phyloP scores from a whole-genome alignment of 306 rosid genomes.

The Pyrus betulifolia region DNA sequence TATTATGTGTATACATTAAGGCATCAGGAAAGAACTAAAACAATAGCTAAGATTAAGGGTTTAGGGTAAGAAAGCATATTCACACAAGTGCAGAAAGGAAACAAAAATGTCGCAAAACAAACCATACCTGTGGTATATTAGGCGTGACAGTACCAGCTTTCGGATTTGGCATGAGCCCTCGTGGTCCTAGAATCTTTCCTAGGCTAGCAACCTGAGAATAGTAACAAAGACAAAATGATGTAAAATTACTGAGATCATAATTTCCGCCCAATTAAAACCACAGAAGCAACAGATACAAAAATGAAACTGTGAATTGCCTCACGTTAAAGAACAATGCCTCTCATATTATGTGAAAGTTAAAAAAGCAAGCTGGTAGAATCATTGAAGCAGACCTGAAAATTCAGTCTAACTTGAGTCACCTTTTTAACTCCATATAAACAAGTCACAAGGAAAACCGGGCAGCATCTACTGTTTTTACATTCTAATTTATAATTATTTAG shows the following conservation, averaged over 20 bases:
- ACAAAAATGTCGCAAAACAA: neutral
- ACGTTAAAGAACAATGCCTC: neutral
- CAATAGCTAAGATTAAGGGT: neutral
- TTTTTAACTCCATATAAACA: neutral
- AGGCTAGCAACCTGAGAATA: constrained; percentile 82
- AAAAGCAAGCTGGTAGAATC: neutral
- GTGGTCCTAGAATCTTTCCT: constrained; percentile 96
- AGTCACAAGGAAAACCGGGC: neutral
- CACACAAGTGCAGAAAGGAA: neutral
- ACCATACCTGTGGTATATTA: constrained; percentile 82
- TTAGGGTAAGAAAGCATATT: neutral
- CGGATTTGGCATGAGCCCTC: constrained; percentile 99
- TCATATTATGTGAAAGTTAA: neutral
- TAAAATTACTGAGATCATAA: neutral
- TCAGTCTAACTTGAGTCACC: neutral
- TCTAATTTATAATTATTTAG: neutral
- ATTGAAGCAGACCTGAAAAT: neutral
- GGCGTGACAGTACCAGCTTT: constrained; percentile 98
- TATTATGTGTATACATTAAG: neutral
- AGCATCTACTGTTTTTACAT: neutral
- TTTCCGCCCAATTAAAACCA: neutral
- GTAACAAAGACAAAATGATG: constrained; percentile 7
- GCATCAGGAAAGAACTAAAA: neutral
- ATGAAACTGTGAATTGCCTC: neutral
- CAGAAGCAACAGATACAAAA: neutral